Evolutionary conservation across 2,329 filamentous ascomycete genomes (phyloP).

Genomic region (Xylariomycetidae sp.): DNA sequence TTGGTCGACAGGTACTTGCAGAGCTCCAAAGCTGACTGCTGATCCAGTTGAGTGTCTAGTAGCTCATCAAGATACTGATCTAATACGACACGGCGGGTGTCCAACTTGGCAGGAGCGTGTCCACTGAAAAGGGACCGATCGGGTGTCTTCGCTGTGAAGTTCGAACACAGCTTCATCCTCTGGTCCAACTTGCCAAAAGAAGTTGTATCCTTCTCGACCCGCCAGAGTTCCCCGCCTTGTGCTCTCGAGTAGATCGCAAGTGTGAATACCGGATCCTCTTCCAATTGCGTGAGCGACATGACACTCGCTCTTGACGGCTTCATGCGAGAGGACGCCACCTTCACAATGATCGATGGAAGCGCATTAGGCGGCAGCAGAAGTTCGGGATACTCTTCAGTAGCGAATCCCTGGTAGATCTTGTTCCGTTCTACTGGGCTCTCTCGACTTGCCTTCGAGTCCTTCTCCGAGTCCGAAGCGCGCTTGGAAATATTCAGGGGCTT

Average conservation of each 20-base stretch:
- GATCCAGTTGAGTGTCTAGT: constrained; percentile 75
- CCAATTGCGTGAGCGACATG: constrained; percentile 69
- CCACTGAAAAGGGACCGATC: constrained; percentile 84
- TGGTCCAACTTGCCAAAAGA: constrained; percentile 79
- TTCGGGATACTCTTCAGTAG: constrained; percentile 81
- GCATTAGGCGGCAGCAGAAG: constrained; percentile 84
- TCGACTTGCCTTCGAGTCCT: too few species aligned
- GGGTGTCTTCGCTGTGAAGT: constrained; percentile 70
- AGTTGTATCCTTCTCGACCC: constrained; percentile 83
- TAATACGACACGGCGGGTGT: constrained; percentile 74
- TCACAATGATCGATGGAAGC: constrained; percentile 76
- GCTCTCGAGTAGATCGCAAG: constrained; percentile 77
- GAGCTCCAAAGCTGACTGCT: constrained; percentile 67
- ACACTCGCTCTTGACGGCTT: constrained; percentile 85
- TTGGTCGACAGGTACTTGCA: constrained; percentile 80
- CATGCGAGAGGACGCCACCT: constrained; percentile 89
- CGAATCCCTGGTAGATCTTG: constrained; percentile 67
- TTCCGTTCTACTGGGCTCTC: constrained; percentile 38
- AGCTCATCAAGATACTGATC: constrained; percentile 82
- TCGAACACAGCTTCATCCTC: constrained; percentile 66
- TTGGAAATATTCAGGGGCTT: constrained; percentile 35
- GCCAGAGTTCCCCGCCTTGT: constrained; percentile 76
- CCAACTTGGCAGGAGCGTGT: constrained; percentile 88
- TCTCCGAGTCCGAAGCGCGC: constrained; percentile 20
- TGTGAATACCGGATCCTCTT: constrained; percentile 92